phyloP scores from a whole-genome alignment of 1,284 basidiomycete genomes.

The Irpex lacteus region DNA sequence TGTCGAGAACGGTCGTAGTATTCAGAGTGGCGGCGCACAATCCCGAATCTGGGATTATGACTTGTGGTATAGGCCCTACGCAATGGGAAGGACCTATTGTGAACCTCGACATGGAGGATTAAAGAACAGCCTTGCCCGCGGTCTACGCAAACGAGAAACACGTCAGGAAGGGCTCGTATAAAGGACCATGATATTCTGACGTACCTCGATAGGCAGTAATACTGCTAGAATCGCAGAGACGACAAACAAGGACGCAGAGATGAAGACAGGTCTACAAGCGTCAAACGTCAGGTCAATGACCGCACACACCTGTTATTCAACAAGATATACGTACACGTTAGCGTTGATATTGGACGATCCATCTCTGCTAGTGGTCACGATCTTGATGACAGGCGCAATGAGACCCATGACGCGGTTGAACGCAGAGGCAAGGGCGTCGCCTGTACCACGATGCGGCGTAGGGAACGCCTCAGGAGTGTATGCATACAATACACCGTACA shows the following conservation, averaged over 20 bases:
- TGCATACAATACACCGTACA: constrained; percentile 1
- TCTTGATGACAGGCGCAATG: constrained; percentile 2
- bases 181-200: not conserved
- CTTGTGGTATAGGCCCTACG: not conserved
- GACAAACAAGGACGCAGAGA: constrained; percentile 1
- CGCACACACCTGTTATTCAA: not conserved
- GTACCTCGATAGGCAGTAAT: not conserved
- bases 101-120: not conserved
- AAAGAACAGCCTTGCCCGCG: not conserved
- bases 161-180: not conserved
- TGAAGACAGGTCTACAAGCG: not conserved
- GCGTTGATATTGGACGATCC: not conserved
- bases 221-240: not conserved
- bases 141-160: not conserved
- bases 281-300: not conserved
- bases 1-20: not conserved
- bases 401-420: constrained; percentile 1
- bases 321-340: not conserved
- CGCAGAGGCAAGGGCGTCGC: not conserved
- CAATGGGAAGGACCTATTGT: not conserved
- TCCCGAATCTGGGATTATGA: not conserved
- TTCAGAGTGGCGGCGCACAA: not conserved
- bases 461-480: constrained; percentile 1
- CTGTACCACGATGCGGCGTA: not conserved
- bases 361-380: not conserved